Evolutionary conservation across 176 grass and related monocot genomes (phyloP), one percentile per base, ranked within the genome.

Genomic region (Rhipidocladum racemiflorum): DNA sequence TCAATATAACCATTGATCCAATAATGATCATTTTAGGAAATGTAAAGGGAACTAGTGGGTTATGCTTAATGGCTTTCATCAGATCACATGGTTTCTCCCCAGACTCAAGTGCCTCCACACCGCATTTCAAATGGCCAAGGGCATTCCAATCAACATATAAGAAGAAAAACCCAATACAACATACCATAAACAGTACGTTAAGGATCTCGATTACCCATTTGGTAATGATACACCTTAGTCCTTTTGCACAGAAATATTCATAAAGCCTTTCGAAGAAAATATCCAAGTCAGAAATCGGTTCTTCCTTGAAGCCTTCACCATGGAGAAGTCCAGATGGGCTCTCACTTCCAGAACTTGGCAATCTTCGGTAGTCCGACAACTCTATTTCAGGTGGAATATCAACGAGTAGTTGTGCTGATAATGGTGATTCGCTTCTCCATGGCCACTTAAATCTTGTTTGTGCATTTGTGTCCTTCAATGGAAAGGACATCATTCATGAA

Each of bases 171-270:
- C 82, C 91, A 40, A 95, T 99, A 85, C 92, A 99, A 39, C 89
- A 91, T 72, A 99, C 83, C 89, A 95, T 95, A 80, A 99, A 99
- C 25, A 95, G 83, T 30, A 99, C 89, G 77, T 90, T 91, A 12
- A 93, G 85, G 7, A 95, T 90, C 68, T 93, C 96, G 18, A 99
- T 86, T 74, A 95, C 89, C 96, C 91, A 99, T 86, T 99, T 99
- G 35, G 80, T 91, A 66, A 95, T 44, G 44, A 99, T 99, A 77
- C 93, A 99, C 49, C 91, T 86, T 23, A 99, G 89, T 79, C 92
- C 96, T 82, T 99, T 99, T 75, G 92, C 85, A 4, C 91, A 92
- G 79, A 93, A 99, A 73, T 99, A 99, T 79, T 85, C 87, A 24
- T 99, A 99, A 72, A 99, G 89, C 65, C 93, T 89, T 78, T 86